These are phyloP conservation scores for Athelia psychrophila DNA, from an alignment of 1,284 basidiomycete genomes.

Conservation along the genomic window DNA sequence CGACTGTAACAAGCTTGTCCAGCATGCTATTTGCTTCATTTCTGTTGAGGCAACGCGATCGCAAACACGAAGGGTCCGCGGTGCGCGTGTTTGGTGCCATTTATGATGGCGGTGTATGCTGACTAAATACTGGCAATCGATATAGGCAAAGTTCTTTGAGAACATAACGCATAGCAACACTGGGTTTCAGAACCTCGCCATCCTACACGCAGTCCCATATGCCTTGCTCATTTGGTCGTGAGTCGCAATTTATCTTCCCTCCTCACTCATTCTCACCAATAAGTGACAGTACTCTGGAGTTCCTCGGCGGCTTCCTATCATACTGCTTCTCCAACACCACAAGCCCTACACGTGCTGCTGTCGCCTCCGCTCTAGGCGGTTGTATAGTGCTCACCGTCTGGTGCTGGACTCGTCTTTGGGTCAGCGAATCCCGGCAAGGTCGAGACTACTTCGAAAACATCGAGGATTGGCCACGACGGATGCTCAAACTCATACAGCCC, in stretches of 20 bases:
- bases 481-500: too few relatives aligned
- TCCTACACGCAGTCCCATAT: conserved; percentile 22
- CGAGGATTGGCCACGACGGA: too few relatives aligned
- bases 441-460: too few relatives aligned
- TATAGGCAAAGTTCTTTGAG: conserved; percentile 14
- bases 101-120: not conserved
- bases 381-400: too few relatives aligned
- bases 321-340: too few relatives aligned
- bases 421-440: too few relatives aligned
- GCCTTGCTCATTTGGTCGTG: conserved; percentile 25
- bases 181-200: conserved; percentile 19
- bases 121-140: not conserved
- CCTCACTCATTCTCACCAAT: too few relatives aligned
- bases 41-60: conserved; percentile 40
- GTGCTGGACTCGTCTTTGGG: too few relatives aligned
- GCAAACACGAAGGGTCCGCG: conserved; percentile 33
- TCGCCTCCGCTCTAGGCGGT: too few relatives aligned
- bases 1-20: conserved; percentile 40
- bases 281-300: too few relatives aligned
- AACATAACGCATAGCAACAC: conserved; percentile 12
- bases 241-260: conserved; percentile 1
- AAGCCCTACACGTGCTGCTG: too few relatives aligned
- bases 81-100: conserved; percentile 23
- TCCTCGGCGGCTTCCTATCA: too few relatives aligned
- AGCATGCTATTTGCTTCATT: conserved; percentile 45